Conservation (phyloP, 768 basidiomycete species). For the Botryobasidium botryosum region DNA sequence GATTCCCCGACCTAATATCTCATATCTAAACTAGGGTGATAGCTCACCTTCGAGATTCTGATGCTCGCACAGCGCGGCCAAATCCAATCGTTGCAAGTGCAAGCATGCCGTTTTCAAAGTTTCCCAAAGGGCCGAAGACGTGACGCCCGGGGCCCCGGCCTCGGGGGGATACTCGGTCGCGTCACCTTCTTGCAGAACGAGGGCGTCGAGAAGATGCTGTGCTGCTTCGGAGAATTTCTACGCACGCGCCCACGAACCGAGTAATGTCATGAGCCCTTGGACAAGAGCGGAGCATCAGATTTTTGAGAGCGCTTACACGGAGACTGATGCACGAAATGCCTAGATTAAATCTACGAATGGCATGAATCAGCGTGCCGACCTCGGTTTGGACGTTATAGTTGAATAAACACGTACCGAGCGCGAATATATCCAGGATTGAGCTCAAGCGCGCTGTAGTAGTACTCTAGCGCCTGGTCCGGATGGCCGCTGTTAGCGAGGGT, state of each 20-base stretch:
- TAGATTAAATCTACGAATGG: conserved; percentile 59
- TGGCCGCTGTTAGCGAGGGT: conserved; percentile 81
- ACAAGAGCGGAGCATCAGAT: background rate
- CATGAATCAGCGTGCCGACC: background rate
- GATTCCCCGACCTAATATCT: background rate
- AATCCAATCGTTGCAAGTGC: conserved; percentile 61
- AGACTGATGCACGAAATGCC: conserved; percentile 87
- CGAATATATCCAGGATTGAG: conserved; percentile 83
- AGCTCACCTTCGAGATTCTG: conserved; percentile 47
- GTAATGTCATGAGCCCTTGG: too few relatives aligned
- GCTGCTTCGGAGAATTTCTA: conserved; percentile 79
- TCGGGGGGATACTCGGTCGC: conserved; percentile 29
- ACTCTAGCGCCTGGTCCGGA: conserved; percentile 66
- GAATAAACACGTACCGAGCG: conserved; percentile 41
- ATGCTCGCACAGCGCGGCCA: conserved; percentile 54
- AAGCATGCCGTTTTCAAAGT: conserved; percentile 69
- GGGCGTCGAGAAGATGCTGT: conserved; percentile 72
- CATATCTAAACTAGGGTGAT: background rate
- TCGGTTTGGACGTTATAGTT: too few relatives aligned
- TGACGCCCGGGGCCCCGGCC: conserved; percentile 44
- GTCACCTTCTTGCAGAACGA: conserved; percentile 78
- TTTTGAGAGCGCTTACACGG: conserved; percentile 30
- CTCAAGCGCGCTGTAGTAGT: conserved; percentile 73
- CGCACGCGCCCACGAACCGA: too few relatives aligned
- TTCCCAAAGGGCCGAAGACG: conserved; percentile 71